These are phyloP conservation scores for Sindora glabra DNA, from an alignment of 306 rosid species.

Conservation along the genomic window DNA sequence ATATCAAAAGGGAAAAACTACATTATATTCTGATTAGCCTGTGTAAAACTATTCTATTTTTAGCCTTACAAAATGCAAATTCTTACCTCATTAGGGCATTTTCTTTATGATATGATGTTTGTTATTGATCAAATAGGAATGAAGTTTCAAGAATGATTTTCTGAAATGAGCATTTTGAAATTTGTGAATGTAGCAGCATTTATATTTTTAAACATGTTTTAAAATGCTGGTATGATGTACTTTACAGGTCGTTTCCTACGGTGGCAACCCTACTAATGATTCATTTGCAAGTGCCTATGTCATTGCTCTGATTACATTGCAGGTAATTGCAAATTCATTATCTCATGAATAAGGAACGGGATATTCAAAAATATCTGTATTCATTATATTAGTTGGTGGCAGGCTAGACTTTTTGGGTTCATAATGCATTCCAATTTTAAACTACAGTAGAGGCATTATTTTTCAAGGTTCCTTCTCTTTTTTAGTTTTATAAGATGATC, in stretches of 20 bases:
- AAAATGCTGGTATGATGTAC: background rate
- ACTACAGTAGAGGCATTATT: background rate
- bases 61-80: too few relatives aligned
- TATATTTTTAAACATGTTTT: conserved; percentile 2
- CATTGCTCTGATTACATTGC: conserved; percentile 64
- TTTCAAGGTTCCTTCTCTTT: conserved; percentile 7
- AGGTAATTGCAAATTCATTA: conserved; percentile 50
- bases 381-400: background rate
- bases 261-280: conserved; percentile 38
- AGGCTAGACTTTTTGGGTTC: background rate
- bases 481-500: conserved; percentile 4
- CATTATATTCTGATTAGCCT: background rate
- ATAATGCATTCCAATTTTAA: background rate
- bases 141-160: background rate
- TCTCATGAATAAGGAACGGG: background rate
- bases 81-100: background rate
- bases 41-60: background rate
- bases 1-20: background rate
- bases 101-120: background rate
- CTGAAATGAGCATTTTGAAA: background rate
- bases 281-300: conserved; percentile 65
- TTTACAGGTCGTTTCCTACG: conserved; percentile 55
- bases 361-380: background rate
- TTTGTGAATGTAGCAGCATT: background rate
- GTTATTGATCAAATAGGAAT: background rate